Percentiles rank a stretch among this genome's conserved stretches.
phyloP scores from a whole-genome alignment of 2,329 filamentous ascomycete species.

The Cercospora sp. region DNA sequence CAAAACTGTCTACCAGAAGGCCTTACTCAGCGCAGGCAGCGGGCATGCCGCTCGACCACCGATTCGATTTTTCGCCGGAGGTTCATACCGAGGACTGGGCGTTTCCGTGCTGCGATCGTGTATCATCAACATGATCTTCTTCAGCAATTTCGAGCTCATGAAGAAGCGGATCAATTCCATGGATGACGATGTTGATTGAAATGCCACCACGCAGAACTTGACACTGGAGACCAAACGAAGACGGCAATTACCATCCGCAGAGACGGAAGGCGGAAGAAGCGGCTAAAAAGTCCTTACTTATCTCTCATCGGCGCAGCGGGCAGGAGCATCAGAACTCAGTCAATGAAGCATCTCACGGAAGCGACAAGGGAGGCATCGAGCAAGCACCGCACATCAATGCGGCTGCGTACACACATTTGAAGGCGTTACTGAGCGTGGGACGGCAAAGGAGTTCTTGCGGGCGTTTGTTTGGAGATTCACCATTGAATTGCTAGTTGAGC shows the following conservation, averaged over 20 bases:
- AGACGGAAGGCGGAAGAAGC: neutral
- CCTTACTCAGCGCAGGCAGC: slow-evolving; percentile 67
- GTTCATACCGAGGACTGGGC: slow-evolving; percentile 75
- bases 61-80: slow-evolving; percentile 73
- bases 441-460: neutral
- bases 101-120: slow-evolving; percentile 83
- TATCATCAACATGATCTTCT: slow-evolving; percentile 84
- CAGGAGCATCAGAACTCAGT: neutral
- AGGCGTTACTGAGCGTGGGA: neutral
- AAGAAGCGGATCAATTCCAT: slow-evolving; percentile 59
- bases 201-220: neutral
- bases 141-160: slow-evolving; percentile 81
- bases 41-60: slow-evolving; percentile 57
- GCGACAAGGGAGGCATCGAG: neutral
- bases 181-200: slow-evolving; percentile 16
- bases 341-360: neutral
- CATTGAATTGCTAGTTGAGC: slow-evolving; percentile 5
- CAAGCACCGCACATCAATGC: neutral
- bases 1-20: slow-evolving; percentile 83
- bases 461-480: neutral
- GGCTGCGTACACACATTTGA: neutral
- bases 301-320: neutral
- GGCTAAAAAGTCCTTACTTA: neutral
- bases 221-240: neutral
- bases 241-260: neutral